Evolutionary conservation across 2,329 filamentous ascomycete species (phyloP), one percentile per base, ranked within the genome.

Genomic region (Neofusicoccum laricinum): DNA sequence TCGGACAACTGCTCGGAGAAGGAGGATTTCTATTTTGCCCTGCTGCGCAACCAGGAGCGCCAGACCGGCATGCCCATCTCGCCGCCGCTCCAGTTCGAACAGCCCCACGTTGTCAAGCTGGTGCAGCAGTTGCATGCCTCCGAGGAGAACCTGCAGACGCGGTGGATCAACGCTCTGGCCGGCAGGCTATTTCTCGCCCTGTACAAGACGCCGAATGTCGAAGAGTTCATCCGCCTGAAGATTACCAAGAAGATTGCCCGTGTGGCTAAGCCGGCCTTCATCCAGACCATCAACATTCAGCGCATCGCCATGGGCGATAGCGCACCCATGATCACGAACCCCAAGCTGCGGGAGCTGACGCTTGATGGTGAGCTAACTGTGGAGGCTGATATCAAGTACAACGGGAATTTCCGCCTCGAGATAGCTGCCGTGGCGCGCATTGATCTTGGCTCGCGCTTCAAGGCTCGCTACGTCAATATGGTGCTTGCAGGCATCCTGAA

Each of bases 11-110:
- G 92, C 75, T 97, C 93, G 0, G 92, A 95, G 51, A 99, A 99
- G 76, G 95, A 99, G 77, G 95, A 99, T 75, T 98, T 99, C 78
- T 99, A 99, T 76, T 94, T 97, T 77, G 91, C 94, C 12, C 82
- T 99, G 69, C 82, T 99, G 43, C 88, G 89, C 70, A 96, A 93
- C 68, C 91, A 96, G 73, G 89, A 93, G 69, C 88, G 89, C 70
- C 85, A 85, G 15, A 82, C 86, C 64, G 82, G 63, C 81, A 82
- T 19, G 85, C 88, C 0, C 92, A 93, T 0, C 83, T 84, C 61
- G 7, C 49, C 53, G 36, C 90, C 91, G 10, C 85, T 91, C 67
- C 84, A 88, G 14, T 96, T 96, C 71, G 90, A 96, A 34, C 86
- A 92, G 15, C 89, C 90, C 72, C 88, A 96, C 77, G 91, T 98